These are phyloP conservation scores for Arthroderma sp. DNA, from an alignment of 2,329 filamentous ascomycete species.

Conservation along the genomic window DNA sequence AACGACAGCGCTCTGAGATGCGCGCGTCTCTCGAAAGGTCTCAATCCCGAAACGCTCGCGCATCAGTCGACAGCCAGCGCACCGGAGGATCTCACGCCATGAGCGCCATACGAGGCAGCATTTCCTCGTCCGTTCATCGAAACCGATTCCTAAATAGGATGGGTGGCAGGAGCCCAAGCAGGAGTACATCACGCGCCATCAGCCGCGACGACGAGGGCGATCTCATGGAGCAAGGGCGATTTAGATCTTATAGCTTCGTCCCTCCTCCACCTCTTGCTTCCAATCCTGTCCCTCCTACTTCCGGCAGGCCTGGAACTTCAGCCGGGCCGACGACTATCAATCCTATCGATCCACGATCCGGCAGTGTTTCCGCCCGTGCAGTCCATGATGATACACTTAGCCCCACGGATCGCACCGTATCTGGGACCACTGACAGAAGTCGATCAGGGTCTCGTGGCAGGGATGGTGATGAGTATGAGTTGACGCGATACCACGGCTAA, in stretches of 20 bases:
- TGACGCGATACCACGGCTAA: too few species aligned
- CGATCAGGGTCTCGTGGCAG: too few species aligned
- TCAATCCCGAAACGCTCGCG: slow-evolving; percentile 14
- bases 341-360: slow-evolving; percentile 11
- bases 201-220: slow-evolving; percentile 23
- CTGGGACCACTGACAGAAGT: too few species aligned
- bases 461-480: too few species aligned
- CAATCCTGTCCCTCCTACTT: neutral
- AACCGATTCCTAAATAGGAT: slow-evolving; percentile 50
- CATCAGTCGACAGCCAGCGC: slow-evolving; percentile 13
- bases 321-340: neutral
- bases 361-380: slow-evolving; percentile 12
- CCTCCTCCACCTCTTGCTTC: neutral
- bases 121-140: slow-evolving; percentile 33
- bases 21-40: slow-evolving; percentile 5
- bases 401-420: too few species aligned
- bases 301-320: neutral
- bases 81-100: slow-evolving; percentile 12
- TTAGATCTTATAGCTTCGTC: slow-evolving; percentile 17
- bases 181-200: neutral
- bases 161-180: slow-evolving; percentile 15
- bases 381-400: slow-evolving; percentile 7
- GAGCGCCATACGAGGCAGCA: slow-evolving; percentile 14
- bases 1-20: slow-evolving; percentile 11
- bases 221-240: slow-evolving; percentile 36